Conservation (phyloP, 805 yeast genomes). For the Cephaloascus fragrans region DNA sequence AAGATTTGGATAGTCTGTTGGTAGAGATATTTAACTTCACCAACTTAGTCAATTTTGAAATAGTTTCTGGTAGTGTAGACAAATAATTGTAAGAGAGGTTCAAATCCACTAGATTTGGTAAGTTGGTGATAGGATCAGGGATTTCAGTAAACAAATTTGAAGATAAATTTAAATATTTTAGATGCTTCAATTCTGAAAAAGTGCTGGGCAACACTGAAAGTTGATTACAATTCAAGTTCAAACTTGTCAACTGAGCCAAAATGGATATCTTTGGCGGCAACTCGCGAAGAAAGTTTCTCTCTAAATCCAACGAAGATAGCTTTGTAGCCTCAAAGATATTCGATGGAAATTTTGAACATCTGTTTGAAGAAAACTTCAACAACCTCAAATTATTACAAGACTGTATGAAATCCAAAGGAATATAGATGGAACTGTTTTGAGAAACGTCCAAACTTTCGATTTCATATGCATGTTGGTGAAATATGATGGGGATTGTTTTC, state of each 20-base stretch:
- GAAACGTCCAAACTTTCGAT: conserved; percentile 78
- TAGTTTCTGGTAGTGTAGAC: conserved; percentile 45
- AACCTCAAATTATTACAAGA: conserved; percentile 62
- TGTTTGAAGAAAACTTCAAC: conserved; percentile 61
- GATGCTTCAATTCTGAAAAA: conserved; percentile 42
- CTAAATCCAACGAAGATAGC: conserved; percentile 60
- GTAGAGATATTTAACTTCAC: conserved; percentile 68
- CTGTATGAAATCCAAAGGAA: conserved; percentile 82
- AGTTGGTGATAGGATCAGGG: conserved; percentile 56
- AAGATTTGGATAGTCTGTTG: conserved; percentile 44
- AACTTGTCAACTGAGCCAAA: conserved; percentile 42
- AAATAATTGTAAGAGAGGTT: conserved; percentile 80
- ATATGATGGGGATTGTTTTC: conserved; percentile 75
- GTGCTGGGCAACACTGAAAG: conserved; percentile 51
- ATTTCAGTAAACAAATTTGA: conserved; percentile 60
- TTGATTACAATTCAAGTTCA: conserved; percentile 71
- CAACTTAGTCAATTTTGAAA: conserved; percentile 49
- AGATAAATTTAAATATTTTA: conserved; percentile 61
- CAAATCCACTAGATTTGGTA: conserved; percentile 51
- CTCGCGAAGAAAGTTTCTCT: conserved; percentile 64
- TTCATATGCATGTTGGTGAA: conserved; percentile 72
- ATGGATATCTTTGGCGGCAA: conserved; percentile 49
- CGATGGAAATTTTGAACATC: conserved; percentile 65
- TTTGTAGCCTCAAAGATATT: conserved; percentile 63
- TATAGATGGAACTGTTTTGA: conserved; percentile 73